phyloP scores from a whole-genome alignment of 495 filamentous ascomycete genomes.

The Oidiodendron maius region DNA sequence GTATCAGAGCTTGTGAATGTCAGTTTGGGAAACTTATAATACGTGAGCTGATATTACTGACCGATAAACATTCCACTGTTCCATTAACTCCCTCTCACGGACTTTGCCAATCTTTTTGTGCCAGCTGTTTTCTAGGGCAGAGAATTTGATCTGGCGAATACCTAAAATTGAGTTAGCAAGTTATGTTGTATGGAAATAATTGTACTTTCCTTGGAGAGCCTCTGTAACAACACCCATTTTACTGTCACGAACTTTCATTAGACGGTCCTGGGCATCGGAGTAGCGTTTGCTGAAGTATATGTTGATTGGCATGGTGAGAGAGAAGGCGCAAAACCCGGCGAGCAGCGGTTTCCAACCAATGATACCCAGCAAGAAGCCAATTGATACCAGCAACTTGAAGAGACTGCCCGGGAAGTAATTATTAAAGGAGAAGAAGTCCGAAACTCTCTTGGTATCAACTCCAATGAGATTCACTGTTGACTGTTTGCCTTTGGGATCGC shows the following conservation, averaged over 20 bases:
- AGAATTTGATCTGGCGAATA: constrained; percentile 87
- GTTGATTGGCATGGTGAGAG: constrained; percentile 63
- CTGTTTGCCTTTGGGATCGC: constrained; percentile 62
- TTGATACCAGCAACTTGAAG: constrained; percentile 57
- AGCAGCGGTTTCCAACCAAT: constrained; percentile 69
- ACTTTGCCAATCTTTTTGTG: constrained; percentile 63
- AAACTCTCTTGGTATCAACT: constrained; percentile 68
- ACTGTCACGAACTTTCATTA: constrained; percentile 76
- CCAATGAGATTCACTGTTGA: constrained; percentile 75
- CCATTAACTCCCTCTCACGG: constrained; percentile 58
- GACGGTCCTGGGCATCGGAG: constrained; percentile 54
- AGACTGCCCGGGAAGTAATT: constrained; percentile 57
- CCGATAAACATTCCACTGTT: constrained; percentile 59
- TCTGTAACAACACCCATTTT: constrained; percentile 78
- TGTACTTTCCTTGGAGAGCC: constrained; percentile 56
- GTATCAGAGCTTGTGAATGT: constrained; percentile 15
- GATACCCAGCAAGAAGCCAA: constrained; percentile 58
- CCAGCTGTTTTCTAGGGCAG: constrained; percentile 76
- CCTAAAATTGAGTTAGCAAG: constrained; percentile 5
- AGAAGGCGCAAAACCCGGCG: constrained; percentile 59
- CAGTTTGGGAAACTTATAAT: too few species aligned
- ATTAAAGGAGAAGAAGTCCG: constrained; percentile 62
- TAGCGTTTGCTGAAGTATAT: constrained; percentile 63
- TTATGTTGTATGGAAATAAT: neutral
- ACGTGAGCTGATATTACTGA: constrained; percentile 38